phyloP scores from a whole-genome alignment of 2,329 filamentous ascomycete species.

The Aureobasidium mangrovei region DNA sequence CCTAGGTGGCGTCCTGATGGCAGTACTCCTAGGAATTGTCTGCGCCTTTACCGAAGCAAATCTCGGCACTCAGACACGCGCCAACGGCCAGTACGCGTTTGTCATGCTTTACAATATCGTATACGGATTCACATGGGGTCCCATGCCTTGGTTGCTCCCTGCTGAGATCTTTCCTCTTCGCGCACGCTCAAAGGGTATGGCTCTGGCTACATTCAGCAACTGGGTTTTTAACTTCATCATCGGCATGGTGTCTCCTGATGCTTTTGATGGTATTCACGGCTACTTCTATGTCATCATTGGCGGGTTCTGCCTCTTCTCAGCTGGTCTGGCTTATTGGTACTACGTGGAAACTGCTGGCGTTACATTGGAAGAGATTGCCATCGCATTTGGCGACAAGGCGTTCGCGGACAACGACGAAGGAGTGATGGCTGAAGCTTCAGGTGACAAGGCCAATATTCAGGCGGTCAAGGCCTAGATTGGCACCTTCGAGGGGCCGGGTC shows the following conservation, averaged over 20 bases:
- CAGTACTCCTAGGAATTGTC: slow-evolving; percentile 71
- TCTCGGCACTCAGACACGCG: slow-evolving; percentile 66
- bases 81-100: slow-evolving; percentile 74
- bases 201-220: slow-evolving; percentile 64
- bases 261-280: slow-evolving; percentile 34
- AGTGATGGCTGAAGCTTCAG: background rate
- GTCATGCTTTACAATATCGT: slow-evolving; percentile 96
- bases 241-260: slow-evolving; percentile 35
- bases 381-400: slow-evolving; percentile 35
- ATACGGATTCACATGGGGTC: slow-evolving; percentile 79
- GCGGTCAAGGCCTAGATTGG: background rate
- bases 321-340: slow-evolving; percentile 31
- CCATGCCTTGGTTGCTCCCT: slow-evolving; percentile 92
- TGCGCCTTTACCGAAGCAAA: slow-evolving; percentile 73
- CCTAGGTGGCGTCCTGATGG: slow-evolving; percentile 79
- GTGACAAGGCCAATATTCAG: background rate
- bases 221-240: slow-evolving; percentile 34
- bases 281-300: slow-evolving; percentile 38
- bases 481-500: too few species aligned
- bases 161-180: slow-evolving; percentile 90
- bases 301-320: slow-evolving; percentile 33
- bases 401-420: slow-evolving; percentile 25
- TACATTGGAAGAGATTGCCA: slow-evolving; percentile 33
- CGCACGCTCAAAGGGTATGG: slow-evolving; percentile 90
- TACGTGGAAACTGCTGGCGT: slow-evolving; percentile 35